These are phyloP conservation scores for Fusarium miscanthi DNA, from an alignment of 2,329 filamentous ascomycete species.

Conservation along the genomic window DNA sequence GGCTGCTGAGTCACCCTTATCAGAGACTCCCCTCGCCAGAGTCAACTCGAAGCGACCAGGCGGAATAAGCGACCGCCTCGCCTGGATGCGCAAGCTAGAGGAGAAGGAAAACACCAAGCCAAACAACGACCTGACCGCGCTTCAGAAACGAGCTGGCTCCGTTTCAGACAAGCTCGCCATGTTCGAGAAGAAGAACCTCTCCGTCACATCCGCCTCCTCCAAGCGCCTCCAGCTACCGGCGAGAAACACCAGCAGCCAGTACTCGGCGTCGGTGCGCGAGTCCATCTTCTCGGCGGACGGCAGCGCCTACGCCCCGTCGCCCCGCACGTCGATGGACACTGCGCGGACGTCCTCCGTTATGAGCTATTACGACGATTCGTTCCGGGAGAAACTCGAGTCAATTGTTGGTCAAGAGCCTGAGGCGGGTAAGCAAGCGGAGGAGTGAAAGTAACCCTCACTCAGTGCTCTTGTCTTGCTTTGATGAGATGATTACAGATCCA, in stretches of 20 bases:
- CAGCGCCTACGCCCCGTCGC: background rate
- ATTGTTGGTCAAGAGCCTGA: conserved; percentile 19
- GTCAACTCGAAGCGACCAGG: conserved; percentile 17
- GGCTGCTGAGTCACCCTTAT: background rate
- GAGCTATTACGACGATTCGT: conserved; percentile 29
- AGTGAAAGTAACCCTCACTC: background rate
- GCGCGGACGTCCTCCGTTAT: conserved; percentile 22
- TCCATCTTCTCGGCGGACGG: conserved; percentile 21
- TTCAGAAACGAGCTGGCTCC: conserved; percentile 20
- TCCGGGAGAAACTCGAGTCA: conserved; percentile 27
- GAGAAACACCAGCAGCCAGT: conserved; percentile 12
- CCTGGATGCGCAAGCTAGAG: conserved; percentile 24
- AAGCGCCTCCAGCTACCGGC: background rate
- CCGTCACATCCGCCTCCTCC: background rate
- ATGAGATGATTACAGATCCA: background rate
- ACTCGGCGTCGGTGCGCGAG: conserved; percentile 1
- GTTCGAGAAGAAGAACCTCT: conserved; percentile 23
- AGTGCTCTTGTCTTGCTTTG: background rate
- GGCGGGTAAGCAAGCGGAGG: background rate
- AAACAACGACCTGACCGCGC: conserved; percentile 1
- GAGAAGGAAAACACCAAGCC: conserved; percentile 5
- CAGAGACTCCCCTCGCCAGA: background rate
- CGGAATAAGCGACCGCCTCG: conserved; percentile 7
- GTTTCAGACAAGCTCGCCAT: conserved; percentile 29
- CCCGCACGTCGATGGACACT: conserved; percentile 21